These are phyloP conservation scores for Shiraia sp. DNA, from an alignment of 2,329 filamentous ascomycete genomes.

Conservation along the genomic window DNA sequence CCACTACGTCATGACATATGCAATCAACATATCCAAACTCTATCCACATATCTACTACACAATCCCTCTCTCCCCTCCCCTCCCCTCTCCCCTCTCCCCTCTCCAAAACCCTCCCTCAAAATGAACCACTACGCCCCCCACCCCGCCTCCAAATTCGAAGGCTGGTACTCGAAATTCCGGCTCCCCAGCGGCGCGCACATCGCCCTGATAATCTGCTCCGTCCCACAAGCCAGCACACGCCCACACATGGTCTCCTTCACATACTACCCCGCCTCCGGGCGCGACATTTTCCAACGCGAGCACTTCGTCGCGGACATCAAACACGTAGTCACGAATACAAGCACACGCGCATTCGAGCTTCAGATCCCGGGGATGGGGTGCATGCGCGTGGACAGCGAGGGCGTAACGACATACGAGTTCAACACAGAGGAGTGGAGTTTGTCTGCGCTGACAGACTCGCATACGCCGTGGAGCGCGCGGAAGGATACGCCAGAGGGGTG, in stretches of 20 bases:
- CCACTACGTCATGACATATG: slow-evolving; percentile 25
- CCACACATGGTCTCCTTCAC: slow-evolving; percentile 55
- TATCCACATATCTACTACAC: too few relatives aligned
- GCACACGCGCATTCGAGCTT: slow-evolving; percentile 46
- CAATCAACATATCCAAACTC: not conserved
- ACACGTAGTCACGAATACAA: slow-evolving; percentile 29
- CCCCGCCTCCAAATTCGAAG: slow-evolving; percentile 50
- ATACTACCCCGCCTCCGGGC: slow-evolving; percentile 47
- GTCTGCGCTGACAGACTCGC: slow-evolving; percentile 43
- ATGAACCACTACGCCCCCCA: slow-evolving; percentile 53
- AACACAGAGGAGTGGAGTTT: slow-evolving; percentile 44
- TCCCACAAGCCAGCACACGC: slow-evolving; percentile 46
- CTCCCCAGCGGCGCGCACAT: slow-evolving; percentile 52
- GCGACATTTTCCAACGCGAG: slow-evolving; percentile 47
- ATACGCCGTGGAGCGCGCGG: slow-evolving; percentile 45
- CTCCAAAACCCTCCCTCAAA: too few relatives aligned
- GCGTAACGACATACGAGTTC: slow-evolving; percentile 44
- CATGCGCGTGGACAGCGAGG: slow-evolving; percentile 42
- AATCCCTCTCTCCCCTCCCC: too few relatives aligned
- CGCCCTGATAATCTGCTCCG: slow-evolving; percentile 52
- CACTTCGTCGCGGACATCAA: slow-evolving; percentile 49
- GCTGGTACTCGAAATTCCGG: slow-evolving; percentile 56
- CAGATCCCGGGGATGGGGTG: slow-evolving; percentile 46
- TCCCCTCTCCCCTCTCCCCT: too few relatives aligned
- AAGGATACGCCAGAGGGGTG: slow-evolving; percentile 50